Base-by-base conservation (phyloP, 2,329 filamentous ascomycete genomes). In the Pleoardoris graminearum region DNA sequence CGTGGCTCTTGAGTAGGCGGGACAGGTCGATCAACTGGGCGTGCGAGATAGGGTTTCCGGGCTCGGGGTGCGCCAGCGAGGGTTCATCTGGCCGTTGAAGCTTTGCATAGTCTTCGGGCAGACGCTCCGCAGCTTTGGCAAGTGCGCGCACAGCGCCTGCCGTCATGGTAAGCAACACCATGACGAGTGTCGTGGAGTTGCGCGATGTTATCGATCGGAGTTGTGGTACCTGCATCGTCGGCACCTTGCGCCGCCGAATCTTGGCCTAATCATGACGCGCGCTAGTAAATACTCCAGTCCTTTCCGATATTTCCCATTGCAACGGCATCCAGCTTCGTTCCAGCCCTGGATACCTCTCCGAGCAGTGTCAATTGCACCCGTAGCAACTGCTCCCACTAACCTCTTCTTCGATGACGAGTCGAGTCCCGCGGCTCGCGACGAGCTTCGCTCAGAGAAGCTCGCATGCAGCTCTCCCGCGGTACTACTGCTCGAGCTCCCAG, bases 161-260 rank as follows among this genome's bases (percentile, higher is more conserved):
- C 3, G 88, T 92, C 79, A 91, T 87, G n/a, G 86, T 89, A 36
- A 94, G 83, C 37, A 89, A 79, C 16, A 92, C 88, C 89, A 93
- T 93, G 43, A 37, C 45, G 50, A 23, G 21, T 38, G 41, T 44
- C 39, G 49, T 38, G 25, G 23, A 33, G 32, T n/a, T n/a, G n/a
- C n/a, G n/a, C n/a, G n/a, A n/a, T n/a, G n/a, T n/a, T n/a, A n/a
- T n/a, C n/a, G n/a, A n/a, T n/a, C n/a, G n/a, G 27, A 16, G 38
- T 27, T 36, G 29, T 37, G 30, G 42, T 52, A 16, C 39, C 16
- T 36, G 16, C 6, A 22, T 44, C 22, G 22, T 35, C 41, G 41
- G 38, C 33, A 29, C 17, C 7, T 36, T 3, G 12, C 17, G 11
- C 30, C 30, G 30, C 47, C 47, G 47, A 33, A 27, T 27, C 25